Base-by-base conservation (phyloP, 768 basidiomycete genomes). In the Tulasnella sp. region DNA sequence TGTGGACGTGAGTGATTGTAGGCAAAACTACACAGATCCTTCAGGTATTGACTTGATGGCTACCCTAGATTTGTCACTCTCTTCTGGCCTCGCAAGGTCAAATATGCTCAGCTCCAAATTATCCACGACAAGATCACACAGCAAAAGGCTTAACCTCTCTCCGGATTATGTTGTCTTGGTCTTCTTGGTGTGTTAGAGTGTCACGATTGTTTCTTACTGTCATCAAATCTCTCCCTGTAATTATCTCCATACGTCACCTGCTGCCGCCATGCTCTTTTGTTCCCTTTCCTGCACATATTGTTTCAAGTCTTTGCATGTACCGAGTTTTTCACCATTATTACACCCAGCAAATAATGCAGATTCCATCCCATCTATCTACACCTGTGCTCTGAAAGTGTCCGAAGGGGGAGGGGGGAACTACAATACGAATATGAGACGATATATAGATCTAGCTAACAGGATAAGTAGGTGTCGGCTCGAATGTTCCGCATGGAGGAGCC, bases 81-180 rank as follows among this genome's bases (percentile, higher is more conserved):
- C 77, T 98, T 98, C 86, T 98, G 97, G 97, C 97, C 97, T 7
- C 94, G 97, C 88, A 95, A 97, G 86, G 96, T 98, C 82, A 96
- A 93, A 84, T 95, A 96, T 18, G 91, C 90, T 21, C 98, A 98
- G 85, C 87, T 98, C 52, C 94, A 97, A 85, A 95, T 96, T 84
- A 97, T 98, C 68, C 96, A 98, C 83, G 93, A 94, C 21, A 98
- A 98, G 87, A 95, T 98, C 44, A 81, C 80, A 19, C 40, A 48
- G 44, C 78, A 79, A 48, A 77, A 77, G 62, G 58, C 46, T 39
- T 77, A 62, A 77, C 19, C 31, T 58, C n/a, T 27, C 44, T 27
- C 27, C 21, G 21, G 12, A 24, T n/a, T 40, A 36, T 74, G 27
- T 74, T 40, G 21, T 74, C 73, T 46, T 74, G 62, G 34, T 68